Percentiles rank a stretch among this genome's conserved stretches.
Conservation (phyloP, 2,329 filamentous ascomycete genomes). For the Neodidymelliopsis sp. region DNA sequence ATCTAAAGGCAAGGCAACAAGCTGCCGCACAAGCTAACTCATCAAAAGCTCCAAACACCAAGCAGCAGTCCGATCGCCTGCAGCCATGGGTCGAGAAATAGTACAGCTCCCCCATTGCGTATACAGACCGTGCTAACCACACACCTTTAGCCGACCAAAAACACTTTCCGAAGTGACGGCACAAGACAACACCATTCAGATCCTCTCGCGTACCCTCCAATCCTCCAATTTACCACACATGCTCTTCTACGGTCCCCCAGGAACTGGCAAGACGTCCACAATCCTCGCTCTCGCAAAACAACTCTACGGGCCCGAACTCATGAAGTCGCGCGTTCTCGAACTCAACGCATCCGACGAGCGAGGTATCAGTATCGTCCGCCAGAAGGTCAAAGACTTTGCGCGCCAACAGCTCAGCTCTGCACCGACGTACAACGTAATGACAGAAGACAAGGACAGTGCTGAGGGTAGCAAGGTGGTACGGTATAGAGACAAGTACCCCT, state of each 20-base stretch:
- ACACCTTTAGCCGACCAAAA: slow-evolving; percentile 79
- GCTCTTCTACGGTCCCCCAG: slow-evolving; percentile 98
- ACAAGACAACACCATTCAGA: slow-evolving; percentile 94
- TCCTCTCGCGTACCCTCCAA: slow-evolving; percentile 91
- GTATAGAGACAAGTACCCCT: slow-evolving; percentile 77
- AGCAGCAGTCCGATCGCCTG: slow-evolving; percentile 69
- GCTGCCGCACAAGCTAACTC: slow-evolving; percentile 77
- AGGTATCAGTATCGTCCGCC: slow-evolving; percentile 93
- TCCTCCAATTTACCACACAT: slow-evolving; percentile 98
- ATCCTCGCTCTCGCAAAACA: slow-evolving; percentile 97
- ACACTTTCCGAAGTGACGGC: slow-evolving; percentile 93
- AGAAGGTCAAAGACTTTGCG: slow-evolving; percentile 98
- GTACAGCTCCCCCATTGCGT: slow-evolving; percentile 57
- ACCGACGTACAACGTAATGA: slow-evolving; percentile 68
- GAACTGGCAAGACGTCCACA: slow-evolving; percentile 97
- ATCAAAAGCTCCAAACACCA: slow-evolving; percentile 68
- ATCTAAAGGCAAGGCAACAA: slow-evolving; percentile 82
- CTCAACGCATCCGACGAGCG: slow-evolving; percentile 99
- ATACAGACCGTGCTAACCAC: slow-evolving; percentile 19
- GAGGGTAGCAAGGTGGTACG: slow-evolving; percentile 39
- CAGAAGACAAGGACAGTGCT: slow-evolving; percentile 47
- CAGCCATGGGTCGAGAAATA: slow-evolving; percentile 99
- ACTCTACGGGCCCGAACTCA: slow-evolving; percentile 93
- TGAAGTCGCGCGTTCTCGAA: slow-evolving; percentile 94
- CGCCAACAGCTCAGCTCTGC: slow-evolving; percentile 91